Evolutionary conservation across 495 filamentous ascomycete genomes (phyloP).

Genomic region (Aspergillus sclerotioniger): DNA sequence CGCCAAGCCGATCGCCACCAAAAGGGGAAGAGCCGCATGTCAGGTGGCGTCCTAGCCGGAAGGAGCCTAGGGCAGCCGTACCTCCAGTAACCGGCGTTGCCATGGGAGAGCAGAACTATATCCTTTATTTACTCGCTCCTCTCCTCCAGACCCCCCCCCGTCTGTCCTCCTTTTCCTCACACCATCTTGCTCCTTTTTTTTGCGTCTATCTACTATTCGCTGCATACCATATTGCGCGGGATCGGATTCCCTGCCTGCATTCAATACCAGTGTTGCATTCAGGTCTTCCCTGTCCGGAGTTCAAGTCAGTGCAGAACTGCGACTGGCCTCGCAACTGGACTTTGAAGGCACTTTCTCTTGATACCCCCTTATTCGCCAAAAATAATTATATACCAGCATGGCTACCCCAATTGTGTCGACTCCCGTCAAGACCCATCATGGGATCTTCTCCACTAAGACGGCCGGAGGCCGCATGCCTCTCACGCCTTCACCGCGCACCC

Average conservation of each 20-base stretch:
- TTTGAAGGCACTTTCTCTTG: constrained; percentile 12
- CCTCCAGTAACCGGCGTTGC: constrained; percentile 43
- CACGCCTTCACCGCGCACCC: constrained; percentile 80
- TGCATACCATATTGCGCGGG: constrained; percentile 29
- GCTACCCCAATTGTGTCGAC: constrained; percentile 86
- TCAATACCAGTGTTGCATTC: constrained; percentile 17
- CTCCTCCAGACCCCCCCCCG: constrained; percentile 11
- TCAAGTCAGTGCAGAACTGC: constrained; percentile 18
- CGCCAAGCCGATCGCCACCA: constrained; percentile 24
- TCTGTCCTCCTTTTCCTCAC: constrained; percentile 14
- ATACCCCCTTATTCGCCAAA: constrained; percentile 14
- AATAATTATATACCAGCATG: constrained; percentile 57
- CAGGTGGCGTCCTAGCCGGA: constrained; percentile 28
- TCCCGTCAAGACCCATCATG: constrained; percentile 88
- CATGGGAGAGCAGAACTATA: constrained; percentile 32
- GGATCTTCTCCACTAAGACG: constrained; percentile 87
- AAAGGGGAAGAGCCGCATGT: constrained; percentile 30
- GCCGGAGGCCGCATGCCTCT: constrained; percentile 92
- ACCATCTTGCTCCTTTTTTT: constrained; percentile 19
- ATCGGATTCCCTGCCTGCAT: constrained; percentile 18
- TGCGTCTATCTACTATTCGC: constrained; percentile 28
- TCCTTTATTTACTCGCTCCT: constrained; percentile 42
- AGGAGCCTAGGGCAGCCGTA: constrained; percentile 30
- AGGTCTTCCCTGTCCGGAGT: constrained; percentile 20
- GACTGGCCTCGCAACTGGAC: constrained; percentile 12